Conservation (phyloP, 495 filamentous ascomycete genomes). For the Penicilliopsis zonata region DNA sequence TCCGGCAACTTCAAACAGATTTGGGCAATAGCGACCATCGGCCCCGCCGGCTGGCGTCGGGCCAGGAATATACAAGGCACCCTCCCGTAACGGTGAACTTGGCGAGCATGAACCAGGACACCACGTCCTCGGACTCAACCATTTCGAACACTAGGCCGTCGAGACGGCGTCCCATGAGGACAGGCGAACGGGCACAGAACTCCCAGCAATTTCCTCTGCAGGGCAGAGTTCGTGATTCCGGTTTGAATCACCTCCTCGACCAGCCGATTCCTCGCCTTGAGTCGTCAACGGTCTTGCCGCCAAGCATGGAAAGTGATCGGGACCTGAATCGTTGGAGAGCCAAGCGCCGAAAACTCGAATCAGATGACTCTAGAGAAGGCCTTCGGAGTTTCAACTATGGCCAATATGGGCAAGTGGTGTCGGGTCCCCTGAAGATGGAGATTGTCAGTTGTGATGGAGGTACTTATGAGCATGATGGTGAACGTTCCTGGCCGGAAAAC, state of each 20-base stretch:
- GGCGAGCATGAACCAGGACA: conserved; percentile 2
- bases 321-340: conserved; percentile 27
- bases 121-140: background rate
- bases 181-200: conserved; percentile 3
- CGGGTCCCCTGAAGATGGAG: conserved; percentile 71
- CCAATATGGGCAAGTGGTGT: conserved; percentile 69
- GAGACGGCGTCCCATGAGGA: conserved; percentile 6
- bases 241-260: conserved; percentile 15
- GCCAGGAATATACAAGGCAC: conserved; percentile 4
- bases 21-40: conserved; percentile 5
- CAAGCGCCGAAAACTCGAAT: conserved; percentile 69
- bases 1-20: conserved; percentile 10
- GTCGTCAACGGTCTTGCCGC: conserved; percentile 25
- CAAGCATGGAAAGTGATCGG: conserved; percentile 16
- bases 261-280: conserved; percentile 26
- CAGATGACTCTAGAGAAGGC: conserved; percentile 39
- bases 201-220: background rate
- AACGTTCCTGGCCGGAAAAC: conserved; percentile 62
- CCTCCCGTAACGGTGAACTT: background rate
- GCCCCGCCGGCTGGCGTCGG: conserved; percentile 4
- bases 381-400: conserved; percentile 62
- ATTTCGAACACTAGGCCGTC: conserved; percentile 4
- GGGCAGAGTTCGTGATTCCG: conserved; percentile 4
- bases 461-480: conserved; percentile 43
- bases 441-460: conserved; percentile 85